Conservation (phyloP, 129 eudicot species). For the Smallanthus sonchifolius region DNA sequence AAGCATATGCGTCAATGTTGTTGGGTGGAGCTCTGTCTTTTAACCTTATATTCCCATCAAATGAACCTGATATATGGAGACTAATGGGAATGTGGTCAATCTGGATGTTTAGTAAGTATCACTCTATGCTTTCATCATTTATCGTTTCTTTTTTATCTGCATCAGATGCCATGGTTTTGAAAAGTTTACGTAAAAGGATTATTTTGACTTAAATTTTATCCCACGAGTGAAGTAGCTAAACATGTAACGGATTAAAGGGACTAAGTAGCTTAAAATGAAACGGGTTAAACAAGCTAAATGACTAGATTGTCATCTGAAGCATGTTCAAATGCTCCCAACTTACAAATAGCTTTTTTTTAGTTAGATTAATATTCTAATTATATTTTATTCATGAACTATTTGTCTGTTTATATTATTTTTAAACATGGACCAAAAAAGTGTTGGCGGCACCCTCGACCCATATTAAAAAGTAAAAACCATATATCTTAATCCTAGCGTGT, state of each 20-base stretch:
- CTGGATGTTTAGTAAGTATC: conserved; percentile 96
- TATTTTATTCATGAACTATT: too few relatives aligned
- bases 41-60: conserved; percentile 89
- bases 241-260: background rate
- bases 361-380: too few relatives aligned
- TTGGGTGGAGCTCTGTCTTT: conserved; percentile 95
- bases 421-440: background rate
- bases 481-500: background rate
- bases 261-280: too few relatives aligned
- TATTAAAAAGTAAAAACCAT: background rate
- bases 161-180: background rate
- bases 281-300: background rate
- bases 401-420: background rate
- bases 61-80: conserved; percentile 95
- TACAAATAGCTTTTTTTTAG: background rate
- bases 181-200: background rate
- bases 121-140: background rate
- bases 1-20: conserved; percentile 73
- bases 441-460: background rate
- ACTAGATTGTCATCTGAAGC: background rate
- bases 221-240: background rate
- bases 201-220: background rate
- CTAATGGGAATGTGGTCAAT: conserved; percentile 99
- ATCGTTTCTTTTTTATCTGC: too few relatives aligned
- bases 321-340: background rate